Percentiles rank a stretch among this genome's conserved stretches.
Conservation (phyloP, 352 stramenopile genomes). For the Phytophthora kernoviae region DNA sequence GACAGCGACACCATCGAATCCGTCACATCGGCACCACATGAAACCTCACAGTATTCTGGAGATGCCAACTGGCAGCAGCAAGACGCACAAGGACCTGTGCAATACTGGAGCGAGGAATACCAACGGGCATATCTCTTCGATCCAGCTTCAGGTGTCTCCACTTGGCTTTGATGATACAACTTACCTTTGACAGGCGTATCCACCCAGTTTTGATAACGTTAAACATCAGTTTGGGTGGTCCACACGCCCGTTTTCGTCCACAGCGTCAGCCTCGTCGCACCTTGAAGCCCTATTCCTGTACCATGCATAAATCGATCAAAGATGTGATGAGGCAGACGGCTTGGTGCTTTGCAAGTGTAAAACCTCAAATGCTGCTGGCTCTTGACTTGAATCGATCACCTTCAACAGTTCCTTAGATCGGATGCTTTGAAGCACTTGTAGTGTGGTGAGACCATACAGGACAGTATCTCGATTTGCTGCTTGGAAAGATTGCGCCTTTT, state of each 20-base stretch:
- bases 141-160: conserved; percentile 43
- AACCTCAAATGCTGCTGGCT: neutral
- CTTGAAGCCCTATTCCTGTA: conserved; percentile 19
- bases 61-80: conserved; percentile 6
- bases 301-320: neutral
- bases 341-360: conserved; percentile 6
- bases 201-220: conserved; percentile 1
- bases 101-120: conserved; percentile 72
- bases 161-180: conserved; percentile 40
- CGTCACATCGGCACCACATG: conserved; percentile 18
- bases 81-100: conserved; percentile 24
- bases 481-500: conserved; percentile 13
- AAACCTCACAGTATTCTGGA: neutral
- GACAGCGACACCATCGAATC: conserved; percentile 9
- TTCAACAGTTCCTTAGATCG: too few relatives aligned
- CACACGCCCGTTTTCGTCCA: conserved; percentile 9
- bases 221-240: conserved; percentile 35
- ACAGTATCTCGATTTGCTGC: conserved; percentile 14
- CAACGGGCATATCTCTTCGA: conserved; percentile 58
- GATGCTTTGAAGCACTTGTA: too few relatives aligned
- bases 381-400: conserved; percentile 11
- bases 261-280: neutral
- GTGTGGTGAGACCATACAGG: too few relatives aligned
- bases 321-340: conserved; percentile 30
- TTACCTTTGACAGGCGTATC: too few relatives aligned